Evolutionary conservation across 2,329 filamentous ascomycete genomes (phyloP).

Genomic region (Didymellaceae sp.): DNA sequence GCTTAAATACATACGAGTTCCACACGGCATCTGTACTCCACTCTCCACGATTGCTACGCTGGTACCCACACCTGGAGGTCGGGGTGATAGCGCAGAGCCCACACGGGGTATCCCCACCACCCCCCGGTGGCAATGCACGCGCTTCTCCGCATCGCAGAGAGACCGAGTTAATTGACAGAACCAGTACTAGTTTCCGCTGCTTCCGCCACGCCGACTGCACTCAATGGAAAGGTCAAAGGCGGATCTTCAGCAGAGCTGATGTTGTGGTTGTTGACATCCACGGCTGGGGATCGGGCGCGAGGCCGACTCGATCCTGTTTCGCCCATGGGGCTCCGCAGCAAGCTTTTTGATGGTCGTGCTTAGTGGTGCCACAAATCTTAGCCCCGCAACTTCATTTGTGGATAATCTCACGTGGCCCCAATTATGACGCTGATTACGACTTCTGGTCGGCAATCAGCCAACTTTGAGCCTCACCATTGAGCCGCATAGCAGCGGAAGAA

Average conservation of each 20-base stretch:
- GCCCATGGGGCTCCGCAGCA: slow-evolving; percentile 31
- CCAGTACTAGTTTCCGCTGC: too few relatives aligned
- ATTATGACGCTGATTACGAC: not conserved
- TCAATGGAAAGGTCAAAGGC: too few relatives aligned
- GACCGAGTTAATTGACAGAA: not conserved
- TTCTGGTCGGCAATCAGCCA: slow-evolving; percentile 2
- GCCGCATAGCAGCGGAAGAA: slow-evolving; percentile 6
- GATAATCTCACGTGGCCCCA: slow-evolving; percentile 5
- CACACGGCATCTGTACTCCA: not conserved
- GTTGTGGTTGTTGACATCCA: not conserved
- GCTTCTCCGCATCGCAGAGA: slow-evolving; percentile 4
- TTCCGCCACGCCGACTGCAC: too few relatives aligned
- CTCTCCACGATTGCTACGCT: not conserved
- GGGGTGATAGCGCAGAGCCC: slow-evolving; percentile 5
- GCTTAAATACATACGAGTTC: slow-evolving; percentile 19
- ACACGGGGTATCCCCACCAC: slow-evolving; percentile 7
- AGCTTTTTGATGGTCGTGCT: slow-evolving; percentile 22
- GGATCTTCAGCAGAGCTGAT: not conserved
- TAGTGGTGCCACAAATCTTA: slow-evolving; percentile 13
- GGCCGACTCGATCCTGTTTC: slow-evolving; percentile 5
- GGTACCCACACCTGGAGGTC: slow-evolving; percentile 7
- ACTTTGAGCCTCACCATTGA: slow-evolving; percentile 16
- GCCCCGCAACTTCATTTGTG: slow-evolving; percentile 21
- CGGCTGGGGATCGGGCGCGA: slow-evolving; percentile 14
- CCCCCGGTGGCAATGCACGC: slow-evolving; percentile 10